These are phyloP conservation scores for Viola odorata DNA, from an alignment of 345 rosid genomes.

Conservation along the genomic window DNA sequence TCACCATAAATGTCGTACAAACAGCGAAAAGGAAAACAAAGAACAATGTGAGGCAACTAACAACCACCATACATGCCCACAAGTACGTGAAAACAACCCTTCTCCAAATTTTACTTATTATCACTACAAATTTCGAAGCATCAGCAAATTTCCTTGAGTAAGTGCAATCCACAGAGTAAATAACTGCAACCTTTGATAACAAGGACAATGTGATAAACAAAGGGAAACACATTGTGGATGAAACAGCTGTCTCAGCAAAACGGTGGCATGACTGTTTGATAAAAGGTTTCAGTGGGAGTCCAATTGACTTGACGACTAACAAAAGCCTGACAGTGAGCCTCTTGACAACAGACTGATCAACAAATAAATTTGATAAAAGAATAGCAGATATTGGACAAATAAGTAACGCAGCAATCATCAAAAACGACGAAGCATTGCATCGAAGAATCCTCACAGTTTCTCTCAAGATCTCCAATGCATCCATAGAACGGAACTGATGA, in stretches of 20 bases:
- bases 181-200: slow-evolving; percentile 64
- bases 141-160: slow-evolving; percentile 52
- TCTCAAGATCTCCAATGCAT: slow-evolving; percentile 77
- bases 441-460: slow-evolving; percentile 84
- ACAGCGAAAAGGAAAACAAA: slow-evolving; percentile 51
- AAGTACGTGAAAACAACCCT: slow-evolving; percentile 57
- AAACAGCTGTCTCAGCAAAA: slow-evolving; percentile 61
- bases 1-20: slow-evolving; percentile 46
- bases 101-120: slow-evolving; percentile 56
- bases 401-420: slow-evolving; percentile 48
- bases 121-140: slow-evolving; percentile 39
- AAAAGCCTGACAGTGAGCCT: slow-evolving; percentile 51
- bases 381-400: slow-evolving; percentile 83
- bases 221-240: slow-evolving; percentile 71
- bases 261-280: slow-evolving; percentile 58
- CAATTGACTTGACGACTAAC: slow-evolving; percentile 64
- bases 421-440: slow-evolving; percentile 54
- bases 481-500: slow-evolving; percentile 53
- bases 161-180: slow-evolving; percentile 79
- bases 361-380: slow-evolving; percentile 56
- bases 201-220: slow-evolving; percentile 55
- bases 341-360: slow-evolving; percentile 58
- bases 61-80: slow-evolving; percentile 56
- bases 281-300: slow-evolving; percentile 61
- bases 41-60: slow-evolving; percentile 60